These are phyloP conservation scores for Tagetes erecta DNA, from an alignment of 129 eudicot genomes.

Conservation along the genomic window DNA sequence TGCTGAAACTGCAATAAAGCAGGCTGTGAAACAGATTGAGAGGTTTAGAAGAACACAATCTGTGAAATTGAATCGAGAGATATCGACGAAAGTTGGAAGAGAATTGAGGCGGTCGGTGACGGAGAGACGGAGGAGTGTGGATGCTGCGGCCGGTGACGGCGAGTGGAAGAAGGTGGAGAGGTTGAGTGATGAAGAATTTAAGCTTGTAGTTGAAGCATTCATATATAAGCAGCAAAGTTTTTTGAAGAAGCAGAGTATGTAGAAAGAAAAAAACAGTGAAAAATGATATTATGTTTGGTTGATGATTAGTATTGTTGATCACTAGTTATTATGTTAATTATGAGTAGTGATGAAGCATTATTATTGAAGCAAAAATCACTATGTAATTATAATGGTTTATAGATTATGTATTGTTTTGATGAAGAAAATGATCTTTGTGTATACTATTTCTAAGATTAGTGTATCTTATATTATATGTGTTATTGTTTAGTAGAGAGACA, in stretches of 20 bases:
- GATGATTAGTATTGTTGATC: not conserved
- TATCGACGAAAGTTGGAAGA: constrained; percentile 25
- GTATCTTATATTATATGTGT: too few relatives aligned
- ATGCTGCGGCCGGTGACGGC: not conserved
- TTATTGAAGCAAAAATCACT: not conserved
- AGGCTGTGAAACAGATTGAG: constrained; percentile 52
- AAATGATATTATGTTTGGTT: not conserved
- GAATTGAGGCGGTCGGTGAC: constrained; percentile 66
- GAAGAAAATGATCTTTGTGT: not conserved
- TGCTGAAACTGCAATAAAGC: constrained; percentile 41
- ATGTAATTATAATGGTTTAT: not conserved
- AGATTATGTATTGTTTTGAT: not conserved
- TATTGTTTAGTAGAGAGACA: too few relatives aligned
- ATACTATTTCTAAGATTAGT: not conserved
- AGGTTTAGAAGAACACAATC: constrained; percentile 63
- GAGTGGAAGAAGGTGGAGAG: constrained; percentile 16
- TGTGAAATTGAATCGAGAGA: constrained; percentile 44
- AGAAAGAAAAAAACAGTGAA: not conserved
- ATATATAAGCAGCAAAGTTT: constrained; percentile 35
- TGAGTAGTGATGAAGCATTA: not conserved
- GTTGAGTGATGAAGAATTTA: constrained; percentile 40
- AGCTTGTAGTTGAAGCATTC: constrained; percentile 34
- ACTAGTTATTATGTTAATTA: not conserved
- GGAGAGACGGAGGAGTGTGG: constrained; percentile 24
- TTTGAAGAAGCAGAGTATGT: constrained; percentile 32